Evolutionary conservation across 1,139 yeast species (phyloP), one percentile per base, ranked within the genome.

Genomic region (Protomyces inundatus): DNA sequence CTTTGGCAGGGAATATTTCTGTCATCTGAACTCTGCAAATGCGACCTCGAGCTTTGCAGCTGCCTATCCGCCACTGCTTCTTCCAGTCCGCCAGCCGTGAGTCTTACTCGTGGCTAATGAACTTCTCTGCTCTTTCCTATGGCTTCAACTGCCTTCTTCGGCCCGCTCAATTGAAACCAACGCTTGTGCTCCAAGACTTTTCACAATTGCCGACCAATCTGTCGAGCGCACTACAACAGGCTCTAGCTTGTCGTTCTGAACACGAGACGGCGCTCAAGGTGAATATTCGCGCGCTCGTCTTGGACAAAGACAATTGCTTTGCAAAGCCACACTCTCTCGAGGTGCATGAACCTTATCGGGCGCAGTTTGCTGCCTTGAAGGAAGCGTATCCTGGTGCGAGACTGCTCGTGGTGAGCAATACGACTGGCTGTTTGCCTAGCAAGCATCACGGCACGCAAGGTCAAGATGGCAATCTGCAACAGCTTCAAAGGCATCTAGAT

Each of bases 281-380:
- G 54, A 64, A 58, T 67, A 87, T 90, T 67, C 86, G 83, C 69
- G 97, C 95, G 0, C 81, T 93, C 2, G 95, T 93, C 0, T 79
- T 93, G 36, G 99, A 93, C 73, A 93, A 95, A 74, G 99, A 93
- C 75, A 95, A 93, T 73, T 93, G 98, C 72, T 88, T 93, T 74
- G 96, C 98, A 3, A 81, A 82, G 69, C 95, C 95, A 55, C 88
- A 89, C 66, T 87, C 85, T 65, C 87, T 86, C 69, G 82, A 83
- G 66, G 87, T 93, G 1, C 68, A 63, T 77, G 74, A 37, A 48
- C 9, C 48, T 12, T 35, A 12, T 6, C 16, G 16, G 53, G 16
- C 32, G 6, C 80, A 82, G 14, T 90, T 95, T 95, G 75, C 77
- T 4, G 71, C 73, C 37, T 77, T 91, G 63, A 79, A 80, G 58